phyloP scores from a whole-genome alignment of 306 rosid species.

The Potentilla sterilis region DNA sequence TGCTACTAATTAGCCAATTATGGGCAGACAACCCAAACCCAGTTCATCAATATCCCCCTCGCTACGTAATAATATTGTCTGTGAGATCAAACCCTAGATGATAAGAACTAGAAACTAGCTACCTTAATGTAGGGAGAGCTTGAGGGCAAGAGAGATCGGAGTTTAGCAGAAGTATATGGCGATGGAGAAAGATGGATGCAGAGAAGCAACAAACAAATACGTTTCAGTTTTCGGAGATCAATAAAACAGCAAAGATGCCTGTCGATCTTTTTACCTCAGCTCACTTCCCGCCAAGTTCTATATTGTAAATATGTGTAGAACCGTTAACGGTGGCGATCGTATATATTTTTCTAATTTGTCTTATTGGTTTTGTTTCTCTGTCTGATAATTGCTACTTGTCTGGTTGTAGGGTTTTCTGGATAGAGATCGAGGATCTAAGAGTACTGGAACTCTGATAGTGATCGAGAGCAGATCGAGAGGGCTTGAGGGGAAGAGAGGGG shows the following conservation, averaged over 20 bases:
- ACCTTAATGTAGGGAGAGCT: background rate
- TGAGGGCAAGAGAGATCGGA: background rate
- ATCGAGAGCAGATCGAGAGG: background rate
- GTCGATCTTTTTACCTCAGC: background rate
- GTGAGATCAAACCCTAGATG: background rate
- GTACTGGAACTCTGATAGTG: background rate
- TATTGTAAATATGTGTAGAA: background rate
- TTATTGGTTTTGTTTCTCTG: background rate
- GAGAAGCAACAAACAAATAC: background rate
- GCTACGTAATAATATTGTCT: background rate
- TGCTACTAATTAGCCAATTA: background rate
- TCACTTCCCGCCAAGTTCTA: background rate
- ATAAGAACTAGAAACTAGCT: background rate
- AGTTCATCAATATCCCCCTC: background rate
- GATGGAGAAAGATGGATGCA: background rate
- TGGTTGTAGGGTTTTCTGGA: constrained; percentile 5
- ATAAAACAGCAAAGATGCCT: constrained; percentile 2
- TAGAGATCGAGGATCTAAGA: background rate
- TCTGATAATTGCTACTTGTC: background rate
- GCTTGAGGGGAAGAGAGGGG: background rate
- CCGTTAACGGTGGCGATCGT: constrained; percentile 4
- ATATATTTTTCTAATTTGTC: background rate
- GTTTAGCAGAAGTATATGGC: background rate
- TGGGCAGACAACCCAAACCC: constrained; percentile 13
- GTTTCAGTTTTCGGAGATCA: background rate